Conservation (phyloP, 2,329 filamentous ascomycete genomes). For the Metarhizium robertsii region DNA sequence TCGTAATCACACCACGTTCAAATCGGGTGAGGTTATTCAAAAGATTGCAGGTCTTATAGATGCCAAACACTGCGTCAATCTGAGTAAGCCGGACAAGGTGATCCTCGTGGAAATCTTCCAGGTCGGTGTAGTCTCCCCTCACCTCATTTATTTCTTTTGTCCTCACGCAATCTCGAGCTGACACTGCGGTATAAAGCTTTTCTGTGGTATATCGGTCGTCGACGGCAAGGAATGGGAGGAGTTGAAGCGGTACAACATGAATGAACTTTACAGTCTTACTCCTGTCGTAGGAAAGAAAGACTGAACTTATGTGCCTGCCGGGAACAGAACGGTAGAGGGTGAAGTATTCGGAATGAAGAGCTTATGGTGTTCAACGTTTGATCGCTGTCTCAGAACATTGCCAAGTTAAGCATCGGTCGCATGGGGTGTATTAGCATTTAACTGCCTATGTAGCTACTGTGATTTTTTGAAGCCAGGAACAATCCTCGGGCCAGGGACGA, state of each 20-base stretch:
- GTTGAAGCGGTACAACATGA: conserved; percentile 69
- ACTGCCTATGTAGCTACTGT: no score
- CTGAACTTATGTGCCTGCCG: not conserved
- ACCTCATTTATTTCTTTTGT: conserved; percentile 5
- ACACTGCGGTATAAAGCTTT: conserved; percentile 26
- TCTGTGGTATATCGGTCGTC: conserved; percentile 73
- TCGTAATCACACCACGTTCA: conserved; percentile 62
- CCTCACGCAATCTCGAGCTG: not conserved
- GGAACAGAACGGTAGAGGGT: not conserved
- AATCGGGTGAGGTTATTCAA: conserved; percentile 60
- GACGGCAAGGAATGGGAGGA: conserved; percentile 58
- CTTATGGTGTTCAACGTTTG: not conserved
- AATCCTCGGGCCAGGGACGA: no score
- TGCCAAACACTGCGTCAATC: conserved; percentile 62
- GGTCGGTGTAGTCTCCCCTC: conserved; percentile 34
- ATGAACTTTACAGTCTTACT: conserved; percentile 52
- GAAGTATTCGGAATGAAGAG: not conserved
- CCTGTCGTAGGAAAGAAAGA: not conserved
- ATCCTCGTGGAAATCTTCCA: conserved; percentile 75
- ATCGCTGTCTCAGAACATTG: no score
- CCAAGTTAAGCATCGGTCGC: no score
- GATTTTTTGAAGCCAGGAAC: no score
- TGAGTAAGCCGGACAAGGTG: conserved; percentile 68
- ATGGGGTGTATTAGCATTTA: no score
- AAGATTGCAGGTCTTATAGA: conserved; percentile 58